A percentile compares a stretch with the other conserved stretches of the same genome.
Conservation (phyloP, 75 land plant genomes). For the Pinus taeda region DNA sequence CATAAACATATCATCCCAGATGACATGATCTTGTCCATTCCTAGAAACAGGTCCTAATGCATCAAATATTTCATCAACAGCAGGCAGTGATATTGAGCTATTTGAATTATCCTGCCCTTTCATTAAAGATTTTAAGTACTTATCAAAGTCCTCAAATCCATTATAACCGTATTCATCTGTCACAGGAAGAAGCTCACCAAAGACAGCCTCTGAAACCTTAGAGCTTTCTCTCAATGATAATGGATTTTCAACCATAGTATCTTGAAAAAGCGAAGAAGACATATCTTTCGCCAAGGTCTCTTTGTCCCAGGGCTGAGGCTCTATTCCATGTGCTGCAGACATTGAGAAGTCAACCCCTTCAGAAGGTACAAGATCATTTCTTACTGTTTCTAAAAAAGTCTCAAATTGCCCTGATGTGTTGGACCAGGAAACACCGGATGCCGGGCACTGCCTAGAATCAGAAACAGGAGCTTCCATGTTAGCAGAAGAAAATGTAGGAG, state of each 20-base stretch:
- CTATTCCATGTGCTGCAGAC: conserved; percentile 1
- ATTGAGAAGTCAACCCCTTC: background rate
- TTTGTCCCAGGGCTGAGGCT: conserved; percentile 1
- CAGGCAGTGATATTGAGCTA: conserved; percentile 5
- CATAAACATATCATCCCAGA: conserved; percentile 10
- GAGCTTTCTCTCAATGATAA: background rate
- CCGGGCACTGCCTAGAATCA: background rate
- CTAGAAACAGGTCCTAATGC: conserved; percentile 33
- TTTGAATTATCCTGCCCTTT: conserved; percentile 7
- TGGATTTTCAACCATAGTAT: background rate
- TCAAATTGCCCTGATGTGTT: background rate
- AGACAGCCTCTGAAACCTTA: background rate
- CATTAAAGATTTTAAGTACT: conserved; percentile 13
- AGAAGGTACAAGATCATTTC: conserved; percentile 5
- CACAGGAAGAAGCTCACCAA: background rate
- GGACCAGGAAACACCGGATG: background rate
- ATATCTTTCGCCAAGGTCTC: background rate
- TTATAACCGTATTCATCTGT: background rate
- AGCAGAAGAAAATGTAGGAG: background rate
- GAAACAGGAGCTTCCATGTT: background rate
- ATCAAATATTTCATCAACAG: conserved; percentile 52
- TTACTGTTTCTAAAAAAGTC: background rate
- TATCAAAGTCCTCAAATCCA: conserved; percentile 7
- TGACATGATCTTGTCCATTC: conserved; percentile 11
- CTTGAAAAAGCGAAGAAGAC: background rate